These are phyloP conservation scores for Kalanchoe fedtschenkoi DNA, from an alignment of 164 flowering plant species.

Conservation along the genomic window DNA sequence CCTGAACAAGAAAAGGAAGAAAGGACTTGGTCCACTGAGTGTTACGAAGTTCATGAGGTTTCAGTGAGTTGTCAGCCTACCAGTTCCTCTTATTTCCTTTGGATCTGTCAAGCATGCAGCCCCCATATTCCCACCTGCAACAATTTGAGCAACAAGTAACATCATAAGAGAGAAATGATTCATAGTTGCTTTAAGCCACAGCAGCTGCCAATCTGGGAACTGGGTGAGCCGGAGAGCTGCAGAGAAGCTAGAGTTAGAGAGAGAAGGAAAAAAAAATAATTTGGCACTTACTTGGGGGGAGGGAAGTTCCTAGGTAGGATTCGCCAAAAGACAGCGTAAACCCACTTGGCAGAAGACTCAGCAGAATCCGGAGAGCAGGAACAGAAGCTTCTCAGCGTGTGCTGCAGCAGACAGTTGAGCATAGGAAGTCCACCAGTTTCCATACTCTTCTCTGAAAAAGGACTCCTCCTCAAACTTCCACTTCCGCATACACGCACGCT, in stretches of 20 bases:
- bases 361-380: conserved; percentile 26
- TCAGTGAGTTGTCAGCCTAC: conserved; percentile 19
- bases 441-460: conserved; percentile 21
- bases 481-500: background rate
- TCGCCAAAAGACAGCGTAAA: conserved; percentile 71
- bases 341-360: conserved; percentile 51
- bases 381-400: conserved; percentile 56
- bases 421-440: conserved; percentile 56
- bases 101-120: conserved; percentile 51
- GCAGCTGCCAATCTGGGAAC: background rate
- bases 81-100: conserved; percentile 79
- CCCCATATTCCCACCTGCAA: conserved; percentile 81
- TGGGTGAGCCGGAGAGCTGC: background rate
- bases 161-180: background rate
- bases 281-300: conserved; percentile 53
- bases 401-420: conserved; percentile 60
- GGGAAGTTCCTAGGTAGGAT: conserved; percentile 70
- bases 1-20: conserved; percentile 29
- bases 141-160: conserved; percentile 6
- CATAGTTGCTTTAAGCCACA: background rate
- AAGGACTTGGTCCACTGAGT: conserved; percentile 6
- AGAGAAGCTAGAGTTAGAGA: background rate
- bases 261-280: background rate
- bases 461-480: background rate
- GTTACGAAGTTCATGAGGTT: too few relatives aligned